Base-by-base conservation (phyloP, 345 rosid genomes). In the Brassica cretica region DNA sequence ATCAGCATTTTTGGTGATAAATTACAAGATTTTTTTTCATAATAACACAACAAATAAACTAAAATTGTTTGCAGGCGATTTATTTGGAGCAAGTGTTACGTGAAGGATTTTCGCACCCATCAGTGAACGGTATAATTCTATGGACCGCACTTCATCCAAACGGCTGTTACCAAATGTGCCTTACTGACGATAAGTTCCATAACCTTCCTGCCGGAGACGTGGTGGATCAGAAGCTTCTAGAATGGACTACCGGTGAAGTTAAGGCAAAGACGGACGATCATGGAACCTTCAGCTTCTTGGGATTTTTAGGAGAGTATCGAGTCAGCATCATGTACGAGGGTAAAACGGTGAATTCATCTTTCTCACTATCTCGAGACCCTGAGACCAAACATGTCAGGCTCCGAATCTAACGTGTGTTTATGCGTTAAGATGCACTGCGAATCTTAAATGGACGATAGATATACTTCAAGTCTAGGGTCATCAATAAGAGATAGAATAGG, bases 101-200 rank as follows among this genome's bases (percentile, higher is more conserved):
- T 69, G 98, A 94, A 84, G 98, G 97, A 25, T 94, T 86, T 78
- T 94, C 97, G 2, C 97, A 90, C 71, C 97, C 92, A 29, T 82
- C 90, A 0, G 85, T 94, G 76, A 77, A 86, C n/a, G 95, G 98
- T 72, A 94, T 94, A 11, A 85, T 92, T 85, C 85, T 89, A 3
- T 94, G 97, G 98, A 86, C 96, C 0, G 97, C 98, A 24, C 84
- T 94, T 8, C 89, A 89, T 70, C 85, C 92, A 0, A 14, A 83
- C 0, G 97, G 95, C n/a, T 94, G 97, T 60, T 94, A 92, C 82
- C 85, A 84, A 65, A 92, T 90, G 97, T 92, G 98, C 82, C 84
- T 94, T 32, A 92, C 95, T 0, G 93, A 89, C 46, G 7, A 74
- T 29, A 84, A 87, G 55, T 72, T 92, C 2, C 49, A 49, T 0